Percentiles rank a stretch among this genome's conserved stretches.
phyloP scores from a whole-genome alignment of 805 yeast species.

The Barnettozyma botsteinii region DNA sequence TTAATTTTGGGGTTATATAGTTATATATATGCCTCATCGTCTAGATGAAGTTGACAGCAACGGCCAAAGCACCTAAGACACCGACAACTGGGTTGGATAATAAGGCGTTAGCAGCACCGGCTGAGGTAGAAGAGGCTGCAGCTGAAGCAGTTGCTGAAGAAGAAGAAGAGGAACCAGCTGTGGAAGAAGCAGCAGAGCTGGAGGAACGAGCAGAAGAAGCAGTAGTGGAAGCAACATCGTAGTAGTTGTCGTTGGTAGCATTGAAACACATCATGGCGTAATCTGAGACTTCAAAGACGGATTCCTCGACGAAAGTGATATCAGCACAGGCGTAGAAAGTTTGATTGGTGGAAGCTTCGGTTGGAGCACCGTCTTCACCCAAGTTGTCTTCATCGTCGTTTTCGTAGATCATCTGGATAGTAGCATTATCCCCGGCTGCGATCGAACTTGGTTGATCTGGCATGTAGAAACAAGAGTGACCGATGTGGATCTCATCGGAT shows the following conservation, averaged over 20 bases:
- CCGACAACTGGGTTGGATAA: slow-evolving; percentile 20
- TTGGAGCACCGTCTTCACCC: slow-evolving; percentile 26
- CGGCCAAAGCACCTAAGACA: slow-evolving; percentile 19
- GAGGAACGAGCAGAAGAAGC: background rate
- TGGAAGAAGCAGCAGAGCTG: background rate
- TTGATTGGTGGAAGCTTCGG: slow-evolving; percentile 32
- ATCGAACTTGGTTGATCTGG: slow-evolving; percentile 37
- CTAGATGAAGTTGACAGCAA: slow-evolving; percentile 18
- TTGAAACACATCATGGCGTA: slow-evolving; percentile 36
- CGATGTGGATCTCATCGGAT: slow-evolving; percentile 35
- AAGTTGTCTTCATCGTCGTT: slow-evolving; percentile 27
- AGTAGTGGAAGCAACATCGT: slow-evolving; percentile 27
- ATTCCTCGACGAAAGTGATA: slow-evolving; percentile 35
- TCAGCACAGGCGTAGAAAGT: slow-evolving; percentile 44
- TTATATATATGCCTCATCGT: background rate
- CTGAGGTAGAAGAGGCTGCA: slow-evolving; percentile 14
- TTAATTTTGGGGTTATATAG: too few relatives aligned
- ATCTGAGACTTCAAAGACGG: slow-evolving; percentile 32
- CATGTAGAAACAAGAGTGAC: slow-evolving; percentile 41
- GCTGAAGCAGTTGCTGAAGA: slow-evolving; percentile 13
- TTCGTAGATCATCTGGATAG: slow-evolving; percentile 38
- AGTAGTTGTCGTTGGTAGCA: slow-evolving; percentile 35
- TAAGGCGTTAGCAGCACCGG: slow-evolving; percentile 15
- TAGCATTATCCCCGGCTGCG: slow-evolving; percentile 36
- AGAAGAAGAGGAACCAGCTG: background rate